Percentiles rank a stretch among this genome's conserved stretches.
These are phyloP conservation scores for Penicillium goetzii DNA, from an alignment of 495 filamentous ascomycete species.

Conservation along the genomic window DNA sequence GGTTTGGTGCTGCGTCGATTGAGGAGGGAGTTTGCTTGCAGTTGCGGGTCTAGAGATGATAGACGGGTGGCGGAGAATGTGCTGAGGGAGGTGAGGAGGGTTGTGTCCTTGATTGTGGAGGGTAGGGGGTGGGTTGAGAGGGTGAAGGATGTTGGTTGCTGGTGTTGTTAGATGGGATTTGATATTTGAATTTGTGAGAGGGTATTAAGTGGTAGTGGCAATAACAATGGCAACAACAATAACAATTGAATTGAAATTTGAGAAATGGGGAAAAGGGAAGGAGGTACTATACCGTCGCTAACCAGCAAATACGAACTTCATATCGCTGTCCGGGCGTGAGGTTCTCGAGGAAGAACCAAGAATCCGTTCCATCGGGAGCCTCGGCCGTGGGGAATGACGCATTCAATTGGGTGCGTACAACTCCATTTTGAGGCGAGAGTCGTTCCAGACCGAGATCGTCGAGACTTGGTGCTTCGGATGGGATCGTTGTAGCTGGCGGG, in stretches of 20 bases:
- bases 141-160: slow-evolving; percentile 89
- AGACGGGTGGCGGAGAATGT: slow-evolving; percentile 61
- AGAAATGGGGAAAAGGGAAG: background rate
- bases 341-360: slow-evolving; percentile 85
- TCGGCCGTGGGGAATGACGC: slow-evolving; percentile 65
- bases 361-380: slow-evolving; percentile 60
- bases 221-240: background rate
- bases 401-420: slow-evolving; percentile 63
- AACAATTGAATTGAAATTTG: background rate
- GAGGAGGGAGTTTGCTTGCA: slow-evolving; percentile 26
- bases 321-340: slow-evolving; percentile 76
- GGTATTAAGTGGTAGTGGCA: too few species aligned
- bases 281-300: slow-evolving; percentile 74
- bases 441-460: slow-evolving; percentile 66
- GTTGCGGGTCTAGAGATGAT: slow-evolving; percentile 22
- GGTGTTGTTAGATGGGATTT: background rate
- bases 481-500: slow-evolving; percentile 58
- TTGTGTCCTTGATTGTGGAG: slow-evolving; percentile 59
- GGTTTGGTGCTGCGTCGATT: slow-evolving; percentile 1
- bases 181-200: background rate
- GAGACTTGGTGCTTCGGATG: slow-evolving; percentile 59
- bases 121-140: slow-evolving; percentile 65
- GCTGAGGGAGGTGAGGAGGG: slow-evolving; percentile 65
- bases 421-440: slow-evolving; percentile 59
- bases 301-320: slow-evolving; percentile 93